These are phyloP conservation scores for Cyclotella baltica DNA, from an alignment of 108 stramenopile species.

Conservation along the genomic window DNA sequence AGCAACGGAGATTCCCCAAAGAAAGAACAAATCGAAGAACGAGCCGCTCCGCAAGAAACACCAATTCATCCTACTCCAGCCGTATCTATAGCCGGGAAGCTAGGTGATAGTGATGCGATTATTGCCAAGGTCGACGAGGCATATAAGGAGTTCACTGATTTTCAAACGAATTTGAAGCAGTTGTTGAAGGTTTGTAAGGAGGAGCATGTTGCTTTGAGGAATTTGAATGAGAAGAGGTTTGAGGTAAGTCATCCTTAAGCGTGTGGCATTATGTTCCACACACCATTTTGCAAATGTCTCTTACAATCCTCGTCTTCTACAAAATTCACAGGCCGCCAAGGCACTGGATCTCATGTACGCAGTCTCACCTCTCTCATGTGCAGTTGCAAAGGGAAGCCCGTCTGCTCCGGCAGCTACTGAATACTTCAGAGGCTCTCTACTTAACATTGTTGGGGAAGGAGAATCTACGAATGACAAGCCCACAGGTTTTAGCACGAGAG, in stretches of 20 bases:
- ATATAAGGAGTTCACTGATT: constrained; percentile 31
- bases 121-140: constrained; percentile 34
- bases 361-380: constrained; percentile 32
- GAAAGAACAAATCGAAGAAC: too few species aligned
- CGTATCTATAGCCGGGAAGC: not conserved
- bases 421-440: constrained; percentile 1
- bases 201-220: constrained; percentile 34
- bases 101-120: constrained; percentile 27
- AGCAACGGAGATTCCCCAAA: too few species aligned
- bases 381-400: constrained; percentile 16
- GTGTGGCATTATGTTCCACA: not conserved
- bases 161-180: constrained; percentile 44
- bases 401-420: not conserved
- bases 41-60: too few species aligned
- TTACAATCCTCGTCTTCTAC: not conserved
- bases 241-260: too few species aligned
- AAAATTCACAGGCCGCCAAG: constrained; percentile 37
- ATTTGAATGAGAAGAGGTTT: constrained; percentile 42
- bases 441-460: not conserved
- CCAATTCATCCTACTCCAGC: not conserved
- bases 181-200: constrained; percentile 32
- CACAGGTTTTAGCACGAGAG: not conserved
- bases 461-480: not conserved
- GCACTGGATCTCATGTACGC: constrained; percentile 38
- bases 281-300: not conserved